Evolutionary conservation across 305 asterid species (phyloP).

Genomic region (Rubia peregrina): DNA sequence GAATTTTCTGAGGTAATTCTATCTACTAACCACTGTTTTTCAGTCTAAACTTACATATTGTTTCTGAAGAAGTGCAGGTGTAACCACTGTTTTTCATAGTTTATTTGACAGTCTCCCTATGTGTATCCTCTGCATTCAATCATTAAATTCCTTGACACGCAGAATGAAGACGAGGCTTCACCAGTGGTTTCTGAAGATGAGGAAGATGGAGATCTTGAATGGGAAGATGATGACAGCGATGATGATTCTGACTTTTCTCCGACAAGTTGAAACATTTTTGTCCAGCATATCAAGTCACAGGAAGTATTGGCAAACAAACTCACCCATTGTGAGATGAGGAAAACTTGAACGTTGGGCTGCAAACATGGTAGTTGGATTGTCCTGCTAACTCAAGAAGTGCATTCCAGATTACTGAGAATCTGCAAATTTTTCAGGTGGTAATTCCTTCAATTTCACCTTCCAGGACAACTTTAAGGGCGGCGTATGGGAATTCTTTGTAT

Average conservation of each 20-base stretch:
- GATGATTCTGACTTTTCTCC: constrained; percentile 43
- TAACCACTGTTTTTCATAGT: background rate
- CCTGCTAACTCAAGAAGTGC: background rate
- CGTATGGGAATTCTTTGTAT: background rate
- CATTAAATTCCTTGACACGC: constrained; percentile 18
- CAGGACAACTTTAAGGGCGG: background rate
- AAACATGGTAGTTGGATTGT: background rate
- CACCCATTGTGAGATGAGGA: background rate
- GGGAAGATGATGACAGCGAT: constrained; percentile 42
- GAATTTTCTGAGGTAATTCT: constrained; percentile 28
- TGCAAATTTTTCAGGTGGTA: background rate
- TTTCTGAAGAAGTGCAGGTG: background rate
- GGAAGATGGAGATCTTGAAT: constrained; percentile 44
- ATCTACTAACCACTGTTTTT: background rate
- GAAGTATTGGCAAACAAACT: background rate
- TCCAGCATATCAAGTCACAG: background rate
- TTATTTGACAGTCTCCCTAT: background rate
- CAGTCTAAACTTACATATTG: background rate
- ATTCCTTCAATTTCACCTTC: constrained; percentile 1
- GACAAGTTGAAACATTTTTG: constrained; percentile 8
- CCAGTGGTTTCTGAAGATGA: constrained; percentile 32
- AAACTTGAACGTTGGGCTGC: constrained; percentile 8
- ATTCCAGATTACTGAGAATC: background rate
- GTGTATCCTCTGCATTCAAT: background rate
- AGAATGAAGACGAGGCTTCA: constrained; percentile 59